Conservation (phyloP, 257 asterid species). For the Solanum chmielewskii region DNA sequence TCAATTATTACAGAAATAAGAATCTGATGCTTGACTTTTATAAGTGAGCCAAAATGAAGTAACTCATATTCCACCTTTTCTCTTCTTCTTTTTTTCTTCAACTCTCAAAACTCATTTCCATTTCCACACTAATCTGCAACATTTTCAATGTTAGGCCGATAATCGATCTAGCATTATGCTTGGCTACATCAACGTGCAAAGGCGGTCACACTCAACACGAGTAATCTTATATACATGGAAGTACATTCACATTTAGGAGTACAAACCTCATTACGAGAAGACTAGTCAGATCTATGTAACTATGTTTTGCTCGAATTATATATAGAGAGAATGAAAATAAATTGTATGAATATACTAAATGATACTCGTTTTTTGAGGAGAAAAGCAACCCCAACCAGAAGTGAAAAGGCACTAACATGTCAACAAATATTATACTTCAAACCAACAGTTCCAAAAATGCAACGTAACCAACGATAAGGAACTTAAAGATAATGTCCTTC, state of each 20-base stretch:
- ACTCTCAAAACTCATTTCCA: not conserved
- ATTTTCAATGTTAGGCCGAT: not conserved
- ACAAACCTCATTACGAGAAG: not conserved
- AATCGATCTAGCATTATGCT: not conserved
- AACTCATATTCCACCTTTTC: conserved; percentile 8
- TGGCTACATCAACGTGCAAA: not conserved
- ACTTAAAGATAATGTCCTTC: not conserved
- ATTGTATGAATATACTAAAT: not conserved
- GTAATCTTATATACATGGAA: not conserved
- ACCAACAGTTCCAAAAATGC: not conserved
- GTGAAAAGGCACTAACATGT: not conserved
- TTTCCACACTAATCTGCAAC: not conserved
- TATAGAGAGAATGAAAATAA: not conserved
- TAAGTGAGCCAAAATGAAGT: conserved; percentile 3
- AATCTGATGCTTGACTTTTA: conserved; percentile 37
- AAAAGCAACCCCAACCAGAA: not conserved
- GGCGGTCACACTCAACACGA: no score
- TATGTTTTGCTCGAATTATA: not conserved
- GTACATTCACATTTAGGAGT: not conserved
- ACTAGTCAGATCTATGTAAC: not conserved
- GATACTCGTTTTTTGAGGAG: not conserved
- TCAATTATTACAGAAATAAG: conserved; percentile 34
- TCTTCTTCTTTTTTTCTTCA: not conserved
- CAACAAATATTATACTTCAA: not conserved
- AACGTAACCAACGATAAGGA: not conserved